phyloP scores from a whole-genome alignment of 1,284 basidiomycete species.

The Austroboletus rostrupii region DNA sequence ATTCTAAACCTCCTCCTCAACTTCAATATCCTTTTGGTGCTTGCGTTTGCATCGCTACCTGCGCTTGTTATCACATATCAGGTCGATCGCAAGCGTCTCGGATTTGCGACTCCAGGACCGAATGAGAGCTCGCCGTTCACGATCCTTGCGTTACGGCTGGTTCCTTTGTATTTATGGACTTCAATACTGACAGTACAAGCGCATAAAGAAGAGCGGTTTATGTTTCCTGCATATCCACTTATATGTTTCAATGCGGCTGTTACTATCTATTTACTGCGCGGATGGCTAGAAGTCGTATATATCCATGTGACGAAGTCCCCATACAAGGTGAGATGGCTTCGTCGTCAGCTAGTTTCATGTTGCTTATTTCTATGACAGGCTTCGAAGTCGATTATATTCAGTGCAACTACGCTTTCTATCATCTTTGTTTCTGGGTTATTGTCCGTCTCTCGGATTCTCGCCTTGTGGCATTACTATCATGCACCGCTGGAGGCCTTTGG shows the following conservation, averaged over 20 bases:
- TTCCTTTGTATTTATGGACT: conserved; percentile 89
- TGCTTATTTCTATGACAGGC: conserved; percentile 49
- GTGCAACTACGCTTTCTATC: conserved; percentile 68
- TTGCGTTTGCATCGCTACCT: conserved; percentile 81
- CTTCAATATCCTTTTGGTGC: conserved; percentile 83
- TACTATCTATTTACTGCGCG: conserved; percentile 75
- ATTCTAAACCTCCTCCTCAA: conserved; percentile 85
- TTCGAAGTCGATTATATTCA: conserved; percentile 72
- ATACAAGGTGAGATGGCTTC: conserved; percentile 59
- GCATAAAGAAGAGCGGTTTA: conserved; percentile 98
- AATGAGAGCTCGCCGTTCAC: conserved; percentile 76
- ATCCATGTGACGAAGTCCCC: conserved; percentile 76
- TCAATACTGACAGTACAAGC: conserved; percentile 75
- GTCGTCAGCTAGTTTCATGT: conserved; percentile 1
- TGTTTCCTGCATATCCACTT: conserved; percentile 92
- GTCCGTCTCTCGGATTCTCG: conserved; percentile 77
- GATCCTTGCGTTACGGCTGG: conserved; percentile 70
- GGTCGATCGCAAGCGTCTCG: conserved; percentile 78
- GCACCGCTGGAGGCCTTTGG: conserved; percentile 77
- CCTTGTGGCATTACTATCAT: conserved; percentile 87
- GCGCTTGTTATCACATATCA: conserved; percentile 73
- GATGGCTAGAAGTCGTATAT: conserved; percentile 80
- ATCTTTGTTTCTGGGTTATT: conserved; percentile 63
- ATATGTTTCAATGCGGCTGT: conserved; percentile 94
- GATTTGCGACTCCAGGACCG: conserved; percentile 48